Percentiles rank a stretch among this genome's conserved stretches.
Evolutionary conservation across 768 basidiomycete species (phyloP).

Genomic region (Leccinellum albellum): DNA sequence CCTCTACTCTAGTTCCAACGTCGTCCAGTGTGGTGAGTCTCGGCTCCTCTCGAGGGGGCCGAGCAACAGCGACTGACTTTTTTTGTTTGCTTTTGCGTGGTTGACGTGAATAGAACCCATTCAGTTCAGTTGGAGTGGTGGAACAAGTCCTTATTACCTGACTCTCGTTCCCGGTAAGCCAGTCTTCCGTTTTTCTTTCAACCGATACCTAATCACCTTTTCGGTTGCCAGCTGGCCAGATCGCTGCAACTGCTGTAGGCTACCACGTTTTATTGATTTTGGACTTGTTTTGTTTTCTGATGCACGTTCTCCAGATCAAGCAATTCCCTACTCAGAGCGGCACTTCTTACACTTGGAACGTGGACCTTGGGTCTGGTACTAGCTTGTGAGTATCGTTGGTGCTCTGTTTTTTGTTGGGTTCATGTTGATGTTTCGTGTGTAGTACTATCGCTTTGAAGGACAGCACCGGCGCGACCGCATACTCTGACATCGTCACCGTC

Average conservation of each 20-base stretch:
- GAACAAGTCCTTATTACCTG: constrained; percentile 54
- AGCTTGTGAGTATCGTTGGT: constrained; percentile 36
- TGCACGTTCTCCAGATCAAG: constrained; percentile 42
- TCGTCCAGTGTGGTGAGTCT: constrained; percentile 51
- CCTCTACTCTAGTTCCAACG: constrained; percentile 28
- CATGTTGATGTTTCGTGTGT: not conserved
- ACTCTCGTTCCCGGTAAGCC: constrained; percentile 57
- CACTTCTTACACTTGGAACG: constrained; percentile 50
- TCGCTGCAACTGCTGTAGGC: constrained; percentile 49
- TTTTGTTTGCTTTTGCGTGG: not conserved
- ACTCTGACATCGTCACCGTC: constrained; percentile 49
- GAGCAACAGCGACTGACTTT: not conserved
- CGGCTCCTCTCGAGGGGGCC: too few species aligned
- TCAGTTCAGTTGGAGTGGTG: constrained; percentile 50
- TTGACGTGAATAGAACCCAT: constrained; percentile 49
- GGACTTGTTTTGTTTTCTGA: not conserved
- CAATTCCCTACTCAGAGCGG: constrained; percentile 45
- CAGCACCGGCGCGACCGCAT: constrained; percentile 48
- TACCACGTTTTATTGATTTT: not conserved
- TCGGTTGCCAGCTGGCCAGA: constrained; percentile 46
- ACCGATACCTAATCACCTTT: not conserved
- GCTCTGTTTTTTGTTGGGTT: rapidly evolving
- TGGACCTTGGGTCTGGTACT: constrained; percentile 43
- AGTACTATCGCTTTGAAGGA: constrained; percentile 62
- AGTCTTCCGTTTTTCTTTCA: rapidly evolving